Evolutionary conservation across 1,284 basidiomycete genomes (phyloP).

Genomic region (Cronartium ribicola): DNA sequence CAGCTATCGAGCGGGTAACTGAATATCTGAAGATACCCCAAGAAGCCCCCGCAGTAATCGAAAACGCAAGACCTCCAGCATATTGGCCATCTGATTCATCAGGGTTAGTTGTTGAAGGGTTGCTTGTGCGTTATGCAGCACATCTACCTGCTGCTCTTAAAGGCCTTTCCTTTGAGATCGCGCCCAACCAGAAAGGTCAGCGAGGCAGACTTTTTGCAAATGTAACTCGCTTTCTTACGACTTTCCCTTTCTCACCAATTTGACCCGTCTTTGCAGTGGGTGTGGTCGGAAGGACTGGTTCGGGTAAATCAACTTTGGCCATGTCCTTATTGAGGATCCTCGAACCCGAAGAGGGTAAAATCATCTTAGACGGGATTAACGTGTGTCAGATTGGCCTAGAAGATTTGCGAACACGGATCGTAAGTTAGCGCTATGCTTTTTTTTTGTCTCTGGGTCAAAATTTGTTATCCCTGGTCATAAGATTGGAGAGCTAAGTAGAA

Average conservation of each 20-base stretch:
- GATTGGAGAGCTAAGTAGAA: not conserved
- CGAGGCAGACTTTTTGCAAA: not conserved
- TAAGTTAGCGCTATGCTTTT: not conserved
- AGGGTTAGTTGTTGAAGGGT: slow-evolving; percentile 44
- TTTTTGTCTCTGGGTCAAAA: not conserved
- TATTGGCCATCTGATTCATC: slow-evolving; percentile 41
- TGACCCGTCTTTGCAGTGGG: not conserved
- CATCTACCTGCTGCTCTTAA: slow-evolving; percentile 47
- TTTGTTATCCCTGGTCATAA: not conserved
- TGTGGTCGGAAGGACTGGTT: slow-evolving; percentile 23
- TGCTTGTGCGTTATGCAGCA: slow-evolving; percentile 46
- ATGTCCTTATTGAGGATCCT: slow-evolving; percentile 46
- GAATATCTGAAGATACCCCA: slow-evolving; percentile 47
- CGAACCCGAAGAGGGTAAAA: slow-evolving; percentile 45
- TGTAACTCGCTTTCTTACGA: not conserved
- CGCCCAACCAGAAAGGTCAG: slow-evolving; percentile 46
- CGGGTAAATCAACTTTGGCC: slow-evolving; percentile 47
- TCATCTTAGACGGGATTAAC: slow-evolving; percentile 48
- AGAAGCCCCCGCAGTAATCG: slow-evolving; percentile 44
- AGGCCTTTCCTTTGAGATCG: slow-evolving; percentile 46
- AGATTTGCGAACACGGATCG: slow-evolving; percentile 45
- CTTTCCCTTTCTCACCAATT: too few species aligned
- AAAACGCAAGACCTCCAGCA: slow-evolving; percentile 23
- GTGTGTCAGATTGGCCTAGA: slow-evolving; percentile 46
- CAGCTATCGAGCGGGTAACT: slow-evolving; percentile 46